Percentiles rank a stretch among this genome's conserved stretches.
These are phyloP conservation scores for Diaporthe helianthi DNA, from an alignment of 2,329 filamentous ascomycete species.

Conservation along the genomic window DNA sequence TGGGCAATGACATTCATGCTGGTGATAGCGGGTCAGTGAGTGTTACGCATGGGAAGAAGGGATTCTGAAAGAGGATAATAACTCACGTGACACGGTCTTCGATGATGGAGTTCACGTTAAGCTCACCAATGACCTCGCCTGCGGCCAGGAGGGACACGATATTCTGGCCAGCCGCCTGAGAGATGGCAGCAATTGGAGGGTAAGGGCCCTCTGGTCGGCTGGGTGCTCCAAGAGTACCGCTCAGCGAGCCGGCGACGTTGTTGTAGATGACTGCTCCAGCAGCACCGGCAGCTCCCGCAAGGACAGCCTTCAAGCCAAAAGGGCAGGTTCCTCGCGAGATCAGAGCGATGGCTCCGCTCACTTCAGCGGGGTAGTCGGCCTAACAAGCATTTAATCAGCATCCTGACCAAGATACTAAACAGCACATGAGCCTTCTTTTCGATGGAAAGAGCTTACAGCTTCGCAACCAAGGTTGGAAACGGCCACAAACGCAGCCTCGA, in stretches of 20 bases:
- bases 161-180: constrained; percentile 36
- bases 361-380: constrained; percentile 52
- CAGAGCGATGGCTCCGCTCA: constrained; percentile 52
- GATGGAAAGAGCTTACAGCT: constrained; percentile 28
- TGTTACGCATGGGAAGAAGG: constrained; percentile 42
- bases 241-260: constrained; percentile 49
- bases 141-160: neutral
- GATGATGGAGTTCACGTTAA: constrained; percentile 45
- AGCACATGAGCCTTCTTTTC: fast-evolving
- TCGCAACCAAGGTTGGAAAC: constrained; percentile 49
- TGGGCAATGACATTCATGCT: constrained; percentile 46
- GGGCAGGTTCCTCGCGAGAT: constrained; percentile 55
- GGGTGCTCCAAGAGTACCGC: constrained; percentile 42
- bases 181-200: neutral
- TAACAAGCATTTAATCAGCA: neutral
- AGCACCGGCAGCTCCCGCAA: constrained; percentile 52
- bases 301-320: constrained; percentile 51
- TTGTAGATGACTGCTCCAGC: constrained; percentile 65
- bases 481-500: constrained; percentile 47
- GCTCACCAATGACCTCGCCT: constrained; percentile 39
- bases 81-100: constrained; percentile 46
- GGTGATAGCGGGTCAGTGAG: constrained; percentile 46
- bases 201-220: constrained; percentile 11
- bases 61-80: too few relatives aligned
- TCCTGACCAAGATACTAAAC: fast-evolving